These are phyloP conservation scores for Seiridium unicorne DNA, from an alignment of 2,329 filamentous ascomycete genomes.

Conservation along the genomic window DNA sequence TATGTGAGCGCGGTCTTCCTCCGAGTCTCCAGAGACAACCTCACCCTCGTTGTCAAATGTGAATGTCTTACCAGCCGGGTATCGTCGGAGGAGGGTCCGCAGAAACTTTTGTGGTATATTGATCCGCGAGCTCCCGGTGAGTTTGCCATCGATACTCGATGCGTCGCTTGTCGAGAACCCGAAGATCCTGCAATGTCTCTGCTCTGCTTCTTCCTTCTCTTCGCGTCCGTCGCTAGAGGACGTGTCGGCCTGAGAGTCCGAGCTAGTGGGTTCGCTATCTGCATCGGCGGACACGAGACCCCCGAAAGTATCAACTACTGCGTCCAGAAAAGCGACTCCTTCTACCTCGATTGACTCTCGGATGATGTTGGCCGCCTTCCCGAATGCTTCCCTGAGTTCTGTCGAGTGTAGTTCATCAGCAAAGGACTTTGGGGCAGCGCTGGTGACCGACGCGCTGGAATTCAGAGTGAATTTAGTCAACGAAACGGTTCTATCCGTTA, in stretches of 20 bases:
- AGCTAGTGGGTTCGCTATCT: not conserved
- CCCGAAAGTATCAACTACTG: conserved; percentile 16
- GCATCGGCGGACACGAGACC: conserved; percentile 3
- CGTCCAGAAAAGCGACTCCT: conserved; percentile 34
- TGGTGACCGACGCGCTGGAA: not conserved
- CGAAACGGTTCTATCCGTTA: not conserved
- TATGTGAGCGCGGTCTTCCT: conserved; percentile 1
- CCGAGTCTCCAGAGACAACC: conserved; percentile 27
- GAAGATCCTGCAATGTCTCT: conserved; percentile 28
- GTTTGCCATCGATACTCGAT: conserved; percentile 30
- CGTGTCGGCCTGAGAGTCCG: conserved; percentile 9
- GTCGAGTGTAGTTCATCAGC: conserved; percentile 6
- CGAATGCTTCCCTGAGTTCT: conserved; percentile 28
- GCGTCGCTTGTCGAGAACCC: conserved; percentile 34
- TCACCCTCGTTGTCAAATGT: conserved; percentile 38
- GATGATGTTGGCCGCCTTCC: conserved; percentile 40
- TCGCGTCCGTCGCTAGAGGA: conserved; percentile 16
- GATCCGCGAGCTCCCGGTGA: conserved; percentile 9
- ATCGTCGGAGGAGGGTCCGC: conserved; percentile 36
- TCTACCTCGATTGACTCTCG: conserved; percentile 40
- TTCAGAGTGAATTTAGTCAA: conserved; percentile 3
- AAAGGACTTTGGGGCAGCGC: not conserved
- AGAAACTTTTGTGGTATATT: conserved; percentile 38
- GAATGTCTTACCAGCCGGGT: conserved; percentile 46
- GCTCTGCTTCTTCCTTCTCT: not conserved